Evolutionary conservation across 2,329 filamentous ascomycete species (phyloP).

Genomic region (Colletotrichum godetiae): DNA sequence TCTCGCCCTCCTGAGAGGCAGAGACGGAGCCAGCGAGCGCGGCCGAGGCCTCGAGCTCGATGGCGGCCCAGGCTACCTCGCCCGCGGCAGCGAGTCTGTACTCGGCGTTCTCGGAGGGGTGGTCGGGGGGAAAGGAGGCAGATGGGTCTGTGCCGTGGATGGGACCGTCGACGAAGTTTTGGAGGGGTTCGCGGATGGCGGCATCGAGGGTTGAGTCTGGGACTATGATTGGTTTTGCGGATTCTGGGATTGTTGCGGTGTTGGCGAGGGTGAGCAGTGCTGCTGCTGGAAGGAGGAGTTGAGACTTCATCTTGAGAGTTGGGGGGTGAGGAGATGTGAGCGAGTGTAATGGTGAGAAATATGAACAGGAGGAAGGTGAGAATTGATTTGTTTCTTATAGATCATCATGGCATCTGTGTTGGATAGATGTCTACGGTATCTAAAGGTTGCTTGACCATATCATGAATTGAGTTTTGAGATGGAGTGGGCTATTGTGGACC

Average conservation of each 20-base stretch:
- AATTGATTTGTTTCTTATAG: background rate
- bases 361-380: background rate
- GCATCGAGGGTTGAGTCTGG: background rate
- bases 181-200: background rate
- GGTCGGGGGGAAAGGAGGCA: background rate
- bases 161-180: background rate
- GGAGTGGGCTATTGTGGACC: background rate
- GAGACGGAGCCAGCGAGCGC: background rate
- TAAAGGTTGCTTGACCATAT: background rate
- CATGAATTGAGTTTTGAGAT: background rate
- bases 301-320: slow-evolving; percentile 19
- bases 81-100: background rate
- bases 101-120: background rate
- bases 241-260: background rate
- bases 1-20: background rate
- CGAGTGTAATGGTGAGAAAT: background rate
- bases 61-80: slow-evolving; percentile 2
- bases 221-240: background rate
- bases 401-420: background rate
- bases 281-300: slow-evolving; percentile 9
- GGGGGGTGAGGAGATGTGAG: background rate
- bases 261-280: slow-evolving; percentile 9
- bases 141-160: background rate
- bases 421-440: background rate
- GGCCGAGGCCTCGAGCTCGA: background rate